A percentile compares a stretch with the other conserved stretches of the same genome.
These are phyloP conservation scores for Zymoseptoria ardabiliae DNA, from an alignment of 2,329 filamentous ascomycete species.

Conservation along the genomic window DNA sequence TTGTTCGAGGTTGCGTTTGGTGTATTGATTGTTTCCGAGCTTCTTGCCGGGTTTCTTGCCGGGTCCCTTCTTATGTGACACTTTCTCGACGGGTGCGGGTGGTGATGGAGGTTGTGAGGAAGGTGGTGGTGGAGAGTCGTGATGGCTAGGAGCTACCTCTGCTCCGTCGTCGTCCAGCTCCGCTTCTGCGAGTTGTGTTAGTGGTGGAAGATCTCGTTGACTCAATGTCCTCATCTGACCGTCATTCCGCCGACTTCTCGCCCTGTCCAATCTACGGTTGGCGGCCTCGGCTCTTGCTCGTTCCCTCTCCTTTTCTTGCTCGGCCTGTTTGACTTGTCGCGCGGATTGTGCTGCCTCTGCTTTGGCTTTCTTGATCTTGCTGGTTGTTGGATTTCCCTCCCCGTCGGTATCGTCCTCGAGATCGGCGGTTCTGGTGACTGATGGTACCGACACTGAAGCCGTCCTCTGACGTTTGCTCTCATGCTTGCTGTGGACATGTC, in stretches of 20 bases:
- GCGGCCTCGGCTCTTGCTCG: slow-evolving; percentile 65
- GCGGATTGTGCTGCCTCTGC: slow-evolving; percentile 44
- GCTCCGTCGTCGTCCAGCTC: slow-evolving; percentile 63
- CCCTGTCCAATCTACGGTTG: slow-evolving; percentile 72
- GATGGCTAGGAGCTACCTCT: slow-evolving; percentile 38
- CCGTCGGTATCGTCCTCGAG: slow-evolving; percentile 65
- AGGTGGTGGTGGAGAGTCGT: slow-evolving; percentile 31
- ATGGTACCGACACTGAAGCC: slow-evolving; percentile 59
- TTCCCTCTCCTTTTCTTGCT: slow-evolving; percentile 61
- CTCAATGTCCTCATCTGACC: slow-evolving; percentile 46
- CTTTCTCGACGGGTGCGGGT: slow-evolving; percentile 35
- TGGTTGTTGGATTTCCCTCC: slow-evolving; percentile 35
- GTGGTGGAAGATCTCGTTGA: background rate
- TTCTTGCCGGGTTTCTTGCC: slow-evolving; percentile 48
- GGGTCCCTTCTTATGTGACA: slow-evolving; percentile 55
- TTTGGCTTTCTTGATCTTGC: slow-evolving; percentile 36
- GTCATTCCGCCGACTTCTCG: slow-evolving; percentile 72
- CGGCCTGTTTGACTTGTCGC: slow-evolving; percentile 57
- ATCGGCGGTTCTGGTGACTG: slow-evolving; percentile 39
- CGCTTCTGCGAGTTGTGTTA: slow-evolving; percentile 5
- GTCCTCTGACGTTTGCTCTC: slow-evolving; percentile 77
- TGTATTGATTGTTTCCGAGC: slow-evolving; percentile 75
- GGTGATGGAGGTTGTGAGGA: slow-evolving; percentile 37
- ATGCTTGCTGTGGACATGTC: slow-evolving; percentile 46
- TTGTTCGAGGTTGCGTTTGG: slow-evolving; percentile 48